Evolutionary conservation across 768 basidiomycete species (phyloP).

Genomic region (Trametes gibbosa): DNA sequence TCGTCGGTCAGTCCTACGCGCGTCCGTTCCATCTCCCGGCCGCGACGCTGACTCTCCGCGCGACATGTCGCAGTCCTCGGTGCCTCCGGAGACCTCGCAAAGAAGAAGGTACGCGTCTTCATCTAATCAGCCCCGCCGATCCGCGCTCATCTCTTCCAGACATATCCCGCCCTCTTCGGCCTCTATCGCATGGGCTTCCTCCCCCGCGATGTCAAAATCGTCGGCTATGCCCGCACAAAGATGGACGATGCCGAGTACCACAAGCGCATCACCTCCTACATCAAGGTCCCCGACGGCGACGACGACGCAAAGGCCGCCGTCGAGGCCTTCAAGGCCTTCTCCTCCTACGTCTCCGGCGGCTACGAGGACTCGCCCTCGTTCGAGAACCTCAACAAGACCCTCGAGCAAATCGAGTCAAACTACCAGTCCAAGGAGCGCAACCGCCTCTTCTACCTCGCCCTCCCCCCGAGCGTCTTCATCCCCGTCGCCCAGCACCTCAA

Average conservation of each 20-base stretch:
- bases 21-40: not conserved
- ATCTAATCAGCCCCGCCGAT: conserved; percentile 12
- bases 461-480: conserved; percentile 96
- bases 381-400: conserved; percentile 67
- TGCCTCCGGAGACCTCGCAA: conserved; percentile 95
- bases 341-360: conserved; percentile 80
- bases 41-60: not conserved
- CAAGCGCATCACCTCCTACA: conserved; percentile 78
- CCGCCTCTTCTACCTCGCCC: conserved; percentile 94
- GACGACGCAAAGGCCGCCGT: conserved; percentile 56
- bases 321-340: conserved; percentile 79
- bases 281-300: conserved; percentile 74
- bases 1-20: conserved; percentile 62
- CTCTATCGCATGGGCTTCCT: conserved; percentile 80
- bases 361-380: conserved; percentile 88
- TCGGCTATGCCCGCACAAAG: conserved; percentile 96
- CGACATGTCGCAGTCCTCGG: conserved; percentile 65
- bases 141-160: conserved; percentile 45
- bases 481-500: conserved; percentile 83
- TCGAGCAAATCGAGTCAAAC: conserved; percentile 73
- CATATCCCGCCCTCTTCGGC: conserved; percentile 91
- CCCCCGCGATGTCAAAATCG: conserved; percentile 81
- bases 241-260: conserved; percentile 85
- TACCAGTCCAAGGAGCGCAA: conserved; percentile 66
- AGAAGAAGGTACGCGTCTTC: conserved; percentile 78